phyloP scores from a whole-genome alignment of 106 monocot species.

The Xerophyta viscosa region DNA sequence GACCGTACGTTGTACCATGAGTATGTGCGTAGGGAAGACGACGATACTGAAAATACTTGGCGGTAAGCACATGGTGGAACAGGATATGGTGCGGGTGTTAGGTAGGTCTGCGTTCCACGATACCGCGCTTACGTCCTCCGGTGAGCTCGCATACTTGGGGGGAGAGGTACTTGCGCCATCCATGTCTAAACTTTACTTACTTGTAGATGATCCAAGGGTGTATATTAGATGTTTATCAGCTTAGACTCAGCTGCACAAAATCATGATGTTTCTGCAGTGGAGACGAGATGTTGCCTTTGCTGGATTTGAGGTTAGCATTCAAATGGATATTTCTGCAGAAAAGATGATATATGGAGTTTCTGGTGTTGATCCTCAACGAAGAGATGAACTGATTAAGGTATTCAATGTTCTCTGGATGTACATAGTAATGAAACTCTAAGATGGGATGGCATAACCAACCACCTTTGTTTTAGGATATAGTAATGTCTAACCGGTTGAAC shows the following conservation, averaged over 20 bases:
- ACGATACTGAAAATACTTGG: conserved; percentile 88
- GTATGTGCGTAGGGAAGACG: conserved; percentile 45
- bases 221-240: too few species aligned
- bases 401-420: neutral
- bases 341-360: conserved; percentile 93
- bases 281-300: conserved; percentile 94
- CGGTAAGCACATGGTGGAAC: conserved; percentile 93
- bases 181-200: too few species aligned
- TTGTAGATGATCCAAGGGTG: too few species aligned
- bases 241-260: neutral
- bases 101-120: conserved; percentile 90
- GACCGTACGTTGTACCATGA: neutral
- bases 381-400: conserved; percentile 89
- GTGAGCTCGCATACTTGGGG: conserved; percentile 77
- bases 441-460: too few species aligned
- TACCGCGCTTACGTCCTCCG: conserved; percentile 75
- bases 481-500: too few species aligned
- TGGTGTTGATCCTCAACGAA: conserved; percentile 72
- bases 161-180: too few species aligned
- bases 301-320: conserved; percentile 89
- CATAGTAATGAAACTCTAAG: too few species aligned
- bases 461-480: too few species aligned
- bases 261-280: conserved; percentile 53
- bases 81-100: conserved; percentile 70
- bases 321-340: conserved; percentile 91